phyloP scores from a whole-genome alignment of 768 basidiomycete genomes.

The Gymnopilus junonius region DNA sequence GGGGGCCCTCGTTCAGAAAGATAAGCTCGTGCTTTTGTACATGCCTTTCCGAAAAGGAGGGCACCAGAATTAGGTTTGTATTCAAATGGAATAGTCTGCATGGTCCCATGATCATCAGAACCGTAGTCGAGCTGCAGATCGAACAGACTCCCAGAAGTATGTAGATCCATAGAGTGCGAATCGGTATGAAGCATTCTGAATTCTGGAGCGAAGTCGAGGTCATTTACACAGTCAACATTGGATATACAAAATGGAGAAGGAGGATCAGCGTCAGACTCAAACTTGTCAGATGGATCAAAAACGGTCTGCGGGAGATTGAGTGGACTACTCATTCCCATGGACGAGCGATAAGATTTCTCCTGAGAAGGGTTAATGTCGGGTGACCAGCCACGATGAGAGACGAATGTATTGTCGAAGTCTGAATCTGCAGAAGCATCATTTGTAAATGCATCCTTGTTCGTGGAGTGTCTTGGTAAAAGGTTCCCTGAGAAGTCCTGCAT shows the following conservation, averaged over 20 bases:
- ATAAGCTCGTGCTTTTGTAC: slow-evolving; percentile 1
- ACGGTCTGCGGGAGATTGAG: slow-evolving; percentile 1
- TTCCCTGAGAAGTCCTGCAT: neutral
- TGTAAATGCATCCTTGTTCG: neutral
- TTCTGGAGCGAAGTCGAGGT: neutral
- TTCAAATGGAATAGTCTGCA: slow-evolving; percentile 8
- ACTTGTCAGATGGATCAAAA: slow-evolving; percentile 4
- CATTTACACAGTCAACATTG: neutral
- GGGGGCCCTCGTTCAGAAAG: neutral
- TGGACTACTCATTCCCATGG: slow-evolving; percentile 15
- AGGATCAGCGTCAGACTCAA: neutral
- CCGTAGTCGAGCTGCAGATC: slow-evolving; percentile 8
- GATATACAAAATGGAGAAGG: neutral
- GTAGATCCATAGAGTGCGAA: neutral
- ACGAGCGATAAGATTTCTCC: slow-evolving; percentile 15
- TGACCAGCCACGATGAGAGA: slow-evolving; percentile 21
- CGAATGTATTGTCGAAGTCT: neutral
- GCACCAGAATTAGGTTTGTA: neutral
- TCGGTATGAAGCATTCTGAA: neutral
- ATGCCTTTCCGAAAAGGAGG: slow-evolving; percentile 8
- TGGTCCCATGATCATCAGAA: slow-evolving; percentile 21
- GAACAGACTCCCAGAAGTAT: neutral
- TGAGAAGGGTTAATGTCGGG: slow-evolving; percentile 20
- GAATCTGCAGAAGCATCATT: slow-evolving; percentile 8
- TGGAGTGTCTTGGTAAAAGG: neutral